These are phyloP conservation scores for Lecanoromycetidae sp. DNA, from an alignment of 2,329 filamentous ascomycete genomes.

Conservation along the genomic window DNA sequence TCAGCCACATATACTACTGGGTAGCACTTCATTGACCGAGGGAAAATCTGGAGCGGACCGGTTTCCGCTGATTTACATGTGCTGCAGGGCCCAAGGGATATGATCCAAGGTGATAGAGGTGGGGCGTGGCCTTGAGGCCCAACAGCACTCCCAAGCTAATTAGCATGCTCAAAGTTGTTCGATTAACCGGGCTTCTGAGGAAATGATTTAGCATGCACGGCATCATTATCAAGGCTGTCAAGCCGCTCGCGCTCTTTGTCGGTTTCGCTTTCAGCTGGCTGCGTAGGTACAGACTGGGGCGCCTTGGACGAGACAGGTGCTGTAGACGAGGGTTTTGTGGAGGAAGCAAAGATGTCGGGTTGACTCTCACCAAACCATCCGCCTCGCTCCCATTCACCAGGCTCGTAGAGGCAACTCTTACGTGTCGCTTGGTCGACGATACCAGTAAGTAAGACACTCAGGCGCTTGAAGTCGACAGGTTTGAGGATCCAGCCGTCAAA, in stretches of 20 bases:
- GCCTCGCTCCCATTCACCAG: constrained; percentile 70
- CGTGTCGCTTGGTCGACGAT: constrained; percentile 52
- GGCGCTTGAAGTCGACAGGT: constrained; percentile 67
- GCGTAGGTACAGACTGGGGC: constrained; percentile 9
- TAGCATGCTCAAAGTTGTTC: constrained; percentile 10
- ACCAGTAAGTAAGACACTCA: constrained; percentile 56
- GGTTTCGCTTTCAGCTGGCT: constrained; percentile 9
- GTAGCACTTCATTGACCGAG: too few species aligned
- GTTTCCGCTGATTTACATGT: too few species aligned
- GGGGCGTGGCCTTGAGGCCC: not conserved
- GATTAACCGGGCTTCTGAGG: constrained; percentile 10
- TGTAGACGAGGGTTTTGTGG: constrained; percentile 20
- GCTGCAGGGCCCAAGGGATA: too few species aligned
- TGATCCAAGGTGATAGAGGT: too few species aligned
- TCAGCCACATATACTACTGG: too few species aligned
- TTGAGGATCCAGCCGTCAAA: constrained; percentile 91
- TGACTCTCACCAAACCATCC: constrained; percentile 59
- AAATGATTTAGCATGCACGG: constrained; percentile 13
- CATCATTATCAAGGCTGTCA: constrained; percentile 14
- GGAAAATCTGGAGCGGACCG: too few species aligned
- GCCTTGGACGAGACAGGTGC: constrained; percentile 11
- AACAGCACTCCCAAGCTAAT: not conserved
- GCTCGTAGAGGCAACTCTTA: constrained; percentile 51
- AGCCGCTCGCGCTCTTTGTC: constrained; percentile 16
- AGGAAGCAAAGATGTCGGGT: constrained; percentile 17